These are phyloP conservation scores for Acacia melanoxylon DNA, from an alignment of 306 rosid species.

Conservation along the genomic window DNA sequence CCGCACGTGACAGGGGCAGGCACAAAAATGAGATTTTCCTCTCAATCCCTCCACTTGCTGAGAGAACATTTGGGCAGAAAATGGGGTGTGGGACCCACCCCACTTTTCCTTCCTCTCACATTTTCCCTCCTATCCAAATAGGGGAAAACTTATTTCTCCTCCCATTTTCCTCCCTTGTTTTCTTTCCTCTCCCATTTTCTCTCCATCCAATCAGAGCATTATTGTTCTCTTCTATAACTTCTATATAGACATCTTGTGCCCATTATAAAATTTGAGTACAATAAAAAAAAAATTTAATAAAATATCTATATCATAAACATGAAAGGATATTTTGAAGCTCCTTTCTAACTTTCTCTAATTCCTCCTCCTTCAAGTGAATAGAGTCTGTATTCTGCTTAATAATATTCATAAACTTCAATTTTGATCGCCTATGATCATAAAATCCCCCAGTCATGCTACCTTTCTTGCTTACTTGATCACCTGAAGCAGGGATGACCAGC, in stretches of 20 bases:
- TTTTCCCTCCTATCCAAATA: too few species aligned
- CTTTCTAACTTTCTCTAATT: conserved; percentile 63
- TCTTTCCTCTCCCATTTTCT: too few species aligned
- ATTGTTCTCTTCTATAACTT: conserved; percentile 4
- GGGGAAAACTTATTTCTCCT: too few species aligned
- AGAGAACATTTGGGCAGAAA: too few species aligned
- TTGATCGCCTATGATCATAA: conserved; percentile 92
- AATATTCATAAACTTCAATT: conserved; percentile 79
- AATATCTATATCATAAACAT: background rate
- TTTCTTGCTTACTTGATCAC: conserved; percentile 99
- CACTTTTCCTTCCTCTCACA: too few species aligned
- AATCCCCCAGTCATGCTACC: conserved; percentile 99
- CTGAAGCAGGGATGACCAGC: conserved; percentile 42
- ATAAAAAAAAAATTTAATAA: background rate
- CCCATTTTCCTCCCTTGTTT: too few species aligned
- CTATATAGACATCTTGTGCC: background rate
- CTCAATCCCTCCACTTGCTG: too few species aligned
- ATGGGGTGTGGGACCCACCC: too few species aligned
- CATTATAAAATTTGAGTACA: background rate
- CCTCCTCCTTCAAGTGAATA: conserved; percentile 54
- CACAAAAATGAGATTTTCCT: too few species aligned
- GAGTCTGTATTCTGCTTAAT: conserved; percentile 57
- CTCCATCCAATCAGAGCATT: background rate
- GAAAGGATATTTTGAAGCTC: conserved; percentile 90
- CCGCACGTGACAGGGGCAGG: too few species aligned